A percentile compares a stretch with the other conserved stretches of the same genome.
These are phyloP conservation scores for Solanum hybrid DNA, from an alignment of 305 asterid species.

Conservation along the genomic window DNA sequence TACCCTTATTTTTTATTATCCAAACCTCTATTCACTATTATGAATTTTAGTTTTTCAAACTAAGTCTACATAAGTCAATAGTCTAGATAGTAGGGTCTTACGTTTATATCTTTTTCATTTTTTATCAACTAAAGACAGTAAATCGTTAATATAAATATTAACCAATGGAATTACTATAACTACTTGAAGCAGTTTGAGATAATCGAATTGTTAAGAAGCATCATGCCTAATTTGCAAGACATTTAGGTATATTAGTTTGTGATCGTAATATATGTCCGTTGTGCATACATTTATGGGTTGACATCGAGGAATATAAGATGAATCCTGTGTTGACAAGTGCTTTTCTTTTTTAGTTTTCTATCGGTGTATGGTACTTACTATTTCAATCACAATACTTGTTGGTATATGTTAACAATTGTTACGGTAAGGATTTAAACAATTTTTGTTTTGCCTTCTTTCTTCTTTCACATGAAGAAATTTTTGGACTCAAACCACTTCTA, in stretches of 20 bases:
- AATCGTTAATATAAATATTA: neutral
- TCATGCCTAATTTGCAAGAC: neutral
- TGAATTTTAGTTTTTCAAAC: neutral
- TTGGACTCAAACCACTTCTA: neutral
- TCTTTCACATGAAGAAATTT: no score
- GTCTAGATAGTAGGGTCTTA: neutral
- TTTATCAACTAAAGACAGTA: neutral
- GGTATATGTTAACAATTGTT: neutral
- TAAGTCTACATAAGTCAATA: neutral
- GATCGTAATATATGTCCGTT: neutral
- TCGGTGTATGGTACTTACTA: no score
- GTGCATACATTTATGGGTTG: neutral
- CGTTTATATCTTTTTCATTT: neutral
- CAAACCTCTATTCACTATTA: no score
- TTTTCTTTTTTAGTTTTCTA: no score
- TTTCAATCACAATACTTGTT: neutral
- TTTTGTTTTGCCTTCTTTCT: no score
- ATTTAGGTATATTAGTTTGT: neutral
- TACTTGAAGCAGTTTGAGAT: neutral
- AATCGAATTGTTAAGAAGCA: neutral
- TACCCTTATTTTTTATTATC: no score
- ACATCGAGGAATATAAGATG: no score
- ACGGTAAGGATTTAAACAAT: no score
- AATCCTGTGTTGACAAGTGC: no score
- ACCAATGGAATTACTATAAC: neutral